Conservation (phyloP, 306 rosid genomes). For the Cicer judaicum region DNA sequence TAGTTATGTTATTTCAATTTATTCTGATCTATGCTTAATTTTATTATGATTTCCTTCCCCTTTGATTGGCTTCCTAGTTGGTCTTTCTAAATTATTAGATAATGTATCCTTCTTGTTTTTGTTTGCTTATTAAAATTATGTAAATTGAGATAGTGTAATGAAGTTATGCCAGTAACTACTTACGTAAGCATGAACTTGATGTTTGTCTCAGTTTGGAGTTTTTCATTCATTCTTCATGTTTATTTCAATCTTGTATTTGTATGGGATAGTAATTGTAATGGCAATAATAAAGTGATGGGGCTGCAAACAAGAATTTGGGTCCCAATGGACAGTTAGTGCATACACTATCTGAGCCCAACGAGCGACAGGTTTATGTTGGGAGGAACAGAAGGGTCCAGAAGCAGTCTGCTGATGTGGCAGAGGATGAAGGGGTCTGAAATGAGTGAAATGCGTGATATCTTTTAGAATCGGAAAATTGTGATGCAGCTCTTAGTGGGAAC, state of each 20-base stretch:
- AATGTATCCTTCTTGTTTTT: neutral
- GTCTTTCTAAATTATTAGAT: neutral
- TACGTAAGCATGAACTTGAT: neutral
- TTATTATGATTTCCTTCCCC: neutral
- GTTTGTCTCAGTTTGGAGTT: constrained; percentile 23
- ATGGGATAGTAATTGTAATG: neutral
- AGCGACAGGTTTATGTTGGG: neutral
- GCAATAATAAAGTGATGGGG: neutral
- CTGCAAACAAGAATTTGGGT: neutral
- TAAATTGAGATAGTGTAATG: neutral
- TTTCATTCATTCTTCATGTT: neutral
- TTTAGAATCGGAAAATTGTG: too few species aligned
- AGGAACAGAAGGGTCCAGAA: neutral
- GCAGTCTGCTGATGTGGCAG: neutral
- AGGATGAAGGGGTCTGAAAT: neutral
- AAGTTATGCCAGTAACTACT: constrained; percentile 30
- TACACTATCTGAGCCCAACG: neutral
- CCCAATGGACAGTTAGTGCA: neutral
- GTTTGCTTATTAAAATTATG: constrained; percentile 14
- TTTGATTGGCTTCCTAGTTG: constrained; percentile 2
- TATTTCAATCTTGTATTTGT: neutral
- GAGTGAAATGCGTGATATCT: neutral
- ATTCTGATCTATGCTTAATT: neutral
- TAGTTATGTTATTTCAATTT: too few species aligned
- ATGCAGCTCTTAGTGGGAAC: too few species aligned